Percentiles rank a stretch among this genome's conserved stretches.
phyloP scores from a whole-genome alignment of 1,139 yeast species.

The Taphrina deformans region DNA sequence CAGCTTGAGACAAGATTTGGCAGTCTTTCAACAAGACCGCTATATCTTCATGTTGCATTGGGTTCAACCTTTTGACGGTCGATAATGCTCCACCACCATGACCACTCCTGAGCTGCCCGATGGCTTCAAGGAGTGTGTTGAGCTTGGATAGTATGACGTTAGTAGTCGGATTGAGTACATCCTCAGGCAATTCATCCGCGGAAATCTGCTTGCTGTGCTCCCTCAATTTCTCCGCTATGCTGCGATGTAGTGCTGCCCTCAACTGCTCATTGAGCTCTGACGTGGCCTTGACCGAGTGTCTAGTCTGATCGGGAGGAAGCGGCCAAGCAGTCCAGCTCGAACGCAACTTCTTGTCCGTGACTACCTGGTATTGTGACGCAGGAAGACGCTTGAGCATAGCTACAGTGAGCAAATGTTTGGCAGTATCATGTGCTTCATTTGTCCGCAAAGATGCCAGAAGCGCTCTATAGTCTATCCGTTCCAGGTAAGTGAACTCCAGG shows the following conservation, averaged over 20 bases:
- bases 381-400: conserved; percentile 4
- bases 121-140: background rate
- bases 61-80: background rate
- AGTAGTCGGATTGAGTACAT: background rate
- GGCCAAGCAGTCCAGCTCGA: conserved; percentile 20
- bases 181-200: conserved; percentile 4
- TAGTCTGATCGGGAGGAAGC: background rate
- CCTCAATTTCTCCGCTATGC: background rate
- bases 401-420: background rate
- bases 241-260: background rate
- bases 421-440: conserved; percentile 6
- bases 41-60: background rate
- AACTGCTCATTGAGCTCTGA: background rate
- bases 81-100: background rate
- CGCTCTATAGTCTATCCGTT: conserved; percentile 6
- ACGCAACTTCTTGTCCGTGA: background rate
- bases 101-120: background rate
- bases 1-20: background rate
- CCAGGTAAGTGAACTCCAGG: conserved; percentile 6
- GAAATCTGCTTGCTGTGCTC: background rate
- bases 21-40: background rate
- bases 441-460: conserved; percentile 6
- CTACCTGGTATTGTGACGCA: background rate
- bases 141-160: conserved; percentile 1
- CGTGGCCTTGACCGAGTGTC: background rate